Percentiles rank a stretch among this genome's conserved stretches.
Conservation (phyloP, 345 rosid genomes). For the Jatropha curcas region DNA sequence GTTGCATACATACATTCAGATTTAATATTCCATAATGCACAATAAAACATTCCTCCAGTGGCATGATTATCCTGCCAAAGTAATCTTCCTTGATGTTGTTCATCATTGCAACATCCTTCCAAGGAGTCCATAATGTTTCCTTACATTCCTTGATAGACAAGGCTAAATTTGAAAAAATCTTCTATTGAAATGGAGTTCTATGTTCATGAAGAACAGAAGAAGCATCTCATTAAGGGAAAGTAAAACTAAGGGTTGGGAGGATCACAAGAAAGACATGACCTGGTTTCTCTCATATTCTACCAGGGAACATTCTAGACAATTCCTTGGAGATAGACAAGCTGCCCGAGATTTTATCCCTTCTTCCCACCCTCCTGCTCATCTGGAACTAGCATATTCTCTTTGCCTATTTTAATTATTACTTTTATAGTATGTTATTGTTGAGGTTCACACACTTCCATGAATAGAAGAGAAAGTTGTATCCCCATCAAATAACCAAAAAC, state of each 20-base stretch:
- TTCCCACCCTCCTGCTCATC: not conserved
- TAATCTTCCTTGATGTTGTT: not conserved
- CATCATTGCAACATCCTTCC: not conserved
- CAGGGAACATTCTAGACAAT: not conserved
- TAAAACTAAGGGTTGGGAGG: not conserved
- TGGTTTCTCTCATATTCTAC: not conserved
- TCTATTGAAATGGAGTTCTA: not conserved
- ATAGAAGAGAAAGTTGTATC: not conserved
- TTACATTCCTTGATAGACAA: not conserved
- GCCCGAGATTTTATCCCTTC: constrained; percentile 5
- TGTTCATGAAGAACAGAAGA: not conserved
- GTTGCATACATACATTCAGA: not conserved
- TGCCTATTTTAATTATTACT: not conserved
- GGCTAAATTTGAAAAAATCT: not conserved
- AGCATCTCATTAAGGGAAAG: not conserved
- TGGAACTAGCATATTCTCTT: not conserved
- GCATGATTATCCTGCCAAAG: not conserved
- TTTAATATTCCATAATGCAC: not conserved
- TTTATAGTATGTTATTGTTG: not conserved
- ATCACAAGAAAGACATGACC: not conserved
- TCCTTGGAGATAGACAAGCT: not conserved
- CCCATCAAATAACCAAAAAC: not conserved
- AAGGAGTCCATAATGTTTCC: not conserved
- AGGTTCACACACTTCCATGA: not conserved
- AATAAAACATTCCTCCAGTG: not conserved